Percentiles rank a stretch among this genome's conserved stretches.
Evolutionary conservation across 371 early-diverging fungal species (phyloP).

Genomic region (Mucor sp.): DNA sequence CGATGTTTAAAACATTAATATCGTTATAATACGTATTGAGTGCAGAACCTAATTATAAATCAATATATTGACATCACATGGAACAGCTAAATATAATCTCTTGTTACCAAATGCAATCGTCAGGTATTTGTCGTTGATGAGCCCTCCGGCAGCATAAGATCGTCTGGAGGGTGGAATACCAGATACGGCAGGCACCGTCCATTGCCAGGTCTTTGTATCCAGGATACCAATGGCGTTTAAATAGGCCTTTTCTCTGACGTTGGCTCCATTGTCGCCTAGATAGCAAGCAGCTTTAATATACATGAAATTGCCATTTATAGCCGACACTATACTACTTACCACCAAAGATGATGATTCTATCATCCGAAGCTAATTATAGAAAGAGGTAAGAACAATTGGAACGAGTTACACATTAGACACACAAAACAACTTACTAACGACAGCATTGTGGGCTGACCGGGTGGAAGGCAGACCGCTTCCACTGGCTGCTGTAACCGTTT

Average conservation of each 20-base stretch:
- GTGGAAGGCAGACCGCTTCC: slow-evolving; percentile 19
- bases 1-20: slow-evolving; percentile 40
- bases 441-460: slow-evolving; percentile 37
- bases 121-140: slow-evolving; percentile 28
- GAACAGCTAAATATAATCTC: not conserved
- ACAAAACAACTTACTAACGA: slow-evolving; percentile 36
- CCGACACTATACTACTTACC: slow-evolving; percentile 26
- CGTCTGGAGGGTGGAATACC: slow-evolving; percentile 50
- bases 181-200: slow-evolving; percentile 26
- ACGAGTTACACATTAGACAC: not conserved
- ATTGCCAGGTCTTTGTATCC: slow-evolving; percentile 47
- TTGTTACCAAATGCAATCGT: slow-evolving; percentile 52
- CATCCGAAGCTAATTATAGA: slow-evolving; percentile 29
- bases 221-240: slow-evolving; percentile 37
- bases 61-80: not conserved
- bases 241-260: slow-evolving; percentile 26
- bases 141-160: slow-evolving; percentile 39
- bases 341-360: slow-evolving; percentile 47
- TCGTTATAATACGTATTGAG: slow-evolving; percentile 44
- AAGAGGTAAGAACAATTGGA: not conserved
- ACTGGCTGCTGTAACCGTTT: not conserved
- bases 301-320: not conserved
- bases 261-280: slow-evolving; percentile 37
- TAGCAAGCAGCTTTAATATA: not conserved
- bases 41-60: slow-evolving; percentile 28